Base-by-base conservation (phyloP, 2,329 filamentous ascomycete species). In the Fusarium hainanense region DNA sequence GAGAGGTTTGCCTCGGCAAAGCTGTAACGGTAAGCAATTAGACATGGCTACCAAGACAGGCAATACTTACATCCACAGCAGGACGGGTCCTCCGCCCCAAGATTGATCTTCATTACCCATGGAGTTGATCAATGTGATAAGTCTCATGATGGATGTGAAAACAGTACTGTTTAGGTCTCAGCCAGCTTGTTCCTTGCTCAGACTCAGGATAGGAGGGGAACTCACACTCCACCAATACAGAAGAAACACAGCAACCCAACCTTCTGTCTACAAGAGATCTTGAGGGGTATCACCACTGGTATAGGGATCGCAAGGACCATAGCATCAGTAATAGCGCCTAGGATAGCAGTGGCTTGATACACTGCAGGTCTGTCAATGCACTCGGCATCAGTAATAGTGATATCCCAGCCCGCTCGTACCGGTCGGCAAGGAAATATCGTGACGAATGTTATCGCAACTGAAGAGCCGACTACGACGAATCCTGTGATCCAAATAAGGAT, bases 1-100 rank as follows among this genome's bases (percentile, higher is more conserved):
- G 68, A 70, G 11, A 70, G 67, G 5, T 70, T 70, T 10, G 63
- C 54, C 21, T 70, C 63, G 3, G 58, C 67, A 16, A 70, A 58
- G 12, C 68, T 70, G 7, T 6, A 10, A 23, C 10, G 3, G 34
- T 37, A 11, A 23, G 23, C 9, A 23, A 14, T 43, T 43, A 23
- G 9, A 43, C 34, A 37, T 37, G 34, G 34, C 5, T n/a, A 37
- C 6, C 18, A 37, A 37, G 34, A 4, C 34, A 37, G 10, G 12
- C 34, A 37, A 37, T 37, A 55, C 57, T 51, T 46, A 70, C 69
- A 66, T 66, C 69, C 68, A 71, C 8, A 71, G 44, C 7, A 67
- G 30, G n/a, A 70, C 62, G 12, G 66, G 66, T 0, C 52, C 66
- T 3, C 48, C 41, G 1, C 57, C 56, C 62, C 62, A 69, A 14